phyloP scores from a whole-genome alignment of 2,329 filamentous ascomycete species.

The Cadophora luteo-olivacea region DNA sequence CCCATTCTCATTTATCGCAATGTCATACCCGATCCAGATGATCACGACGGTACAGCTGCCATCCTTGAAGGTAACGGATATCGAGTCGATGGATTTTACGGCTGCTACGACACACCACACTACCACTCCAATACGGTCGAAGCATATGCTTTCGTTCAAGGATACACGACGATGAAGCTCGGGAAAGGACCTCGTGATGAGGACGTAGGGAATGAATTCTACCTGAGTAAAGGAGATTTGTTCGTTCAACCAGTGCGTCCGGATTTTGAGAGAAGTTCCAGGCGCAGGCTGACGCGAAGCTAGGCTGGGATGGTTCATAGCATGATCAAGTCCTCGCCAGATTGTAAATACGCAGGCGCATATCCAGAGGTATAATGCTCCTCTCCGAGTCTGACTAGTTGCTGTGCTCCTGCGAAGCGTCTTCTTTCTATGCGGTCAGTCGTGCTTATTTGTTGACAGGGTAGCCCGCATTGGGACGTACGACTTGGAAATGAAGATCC shows the following conservation, averaged over 20 bases:
- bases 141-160: background rate
- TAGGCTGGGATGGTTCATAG: background rate
- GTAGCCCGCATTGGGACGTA: background rate
- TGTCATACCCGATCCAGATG: background rate
- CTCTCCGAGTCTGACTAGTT: background rate
- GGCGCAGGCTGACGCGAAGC: background rate
- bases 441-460: background rate
- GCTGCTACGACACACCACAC: background rate
- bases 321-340: background rate
- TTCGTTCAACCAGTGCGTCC: background rate
- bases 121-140: background rate
- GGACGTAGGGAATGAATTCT: background rate
- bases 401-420: background rate
- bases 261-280: background rate
- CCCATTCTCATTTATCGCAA: background rate
- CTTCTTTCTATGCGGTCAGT: background rate
- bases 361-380: background rate
- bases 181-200: constrained; percentile 3
- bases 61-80: background rate
- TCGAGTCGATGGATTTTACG: background rate
- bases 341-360: constrained; percentile 1
- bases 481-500: background rate
- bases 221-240: background rate
- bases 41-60: background rate
- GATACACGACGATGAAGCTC: background rate